A percentile compares a stretch with the other conserved stretches of the same genome.
Evolutionary conservation across 192 early-diverging fungal species (phyloP).

Genomic region (Backusella macrospora): DNA sequence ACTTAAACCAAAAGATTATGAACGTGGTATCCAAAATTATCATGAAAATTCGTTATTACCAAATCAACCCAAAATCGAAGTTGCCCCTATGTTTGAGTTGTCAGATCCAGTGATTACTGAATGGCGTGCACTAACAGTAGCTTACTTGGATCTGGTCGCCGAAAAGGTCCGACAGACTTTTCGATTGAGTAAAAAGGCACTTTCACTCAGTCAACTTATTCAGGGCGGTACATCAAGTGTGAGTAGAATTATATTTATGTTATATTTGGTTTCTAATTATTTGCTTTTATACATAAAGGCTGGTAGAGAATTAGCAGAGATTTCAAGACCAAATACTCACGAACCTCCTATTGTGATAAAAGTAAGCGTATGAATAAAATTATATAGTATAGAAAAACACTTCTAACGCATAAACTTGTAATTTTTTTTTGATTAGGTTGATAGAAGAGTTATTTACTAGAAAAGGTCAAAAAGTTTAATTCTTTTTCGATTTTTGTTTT

Average conservation of each 20-base stretch:
- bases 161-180: conserved; percentile 63
- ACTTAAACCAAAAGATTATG: conserved; percentile 52
- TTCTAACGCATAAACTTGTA: not conserved
- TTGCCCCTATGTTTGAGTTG: conserved; percentile 74
- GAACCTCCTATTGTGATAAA: conserved; percentile 92
- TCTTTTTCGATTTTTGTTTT: not conserved
- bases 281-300: conserved; percentile 29
- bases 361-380: not conserved
- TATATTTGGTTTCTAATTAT: not conserved
- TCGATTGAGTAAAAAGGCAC: conserved; percentile 50
- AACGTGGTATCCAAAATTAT: conserved; percentile 61
- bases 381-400: too few relatives aligned
- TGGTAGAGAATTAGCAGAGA: conserved; percentile 86
- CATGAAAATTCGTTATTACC: conserved; percentile 43
- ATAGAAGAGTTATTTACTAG: conserved; percentile 21
- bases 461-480: not conserved
- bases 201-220: conserved; percentile 83
- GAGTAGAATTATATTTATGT: conserved; percentile 15
- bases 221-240: conserved; percentile 94
- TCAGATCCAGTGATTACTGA: conserved; percentile 87
- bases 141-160: conserved; percentile 76
- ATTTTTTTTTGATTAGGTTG: not conserved
- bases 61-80: conserved; percentile 43
- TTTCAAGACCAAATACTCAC: conserved; percentile 73
- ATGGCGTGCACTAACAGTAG: conserved; percentile 92